phyloP scores from a whole-genome alignment of 129 eudicot species.

The Calendula officinalis region DNA sequence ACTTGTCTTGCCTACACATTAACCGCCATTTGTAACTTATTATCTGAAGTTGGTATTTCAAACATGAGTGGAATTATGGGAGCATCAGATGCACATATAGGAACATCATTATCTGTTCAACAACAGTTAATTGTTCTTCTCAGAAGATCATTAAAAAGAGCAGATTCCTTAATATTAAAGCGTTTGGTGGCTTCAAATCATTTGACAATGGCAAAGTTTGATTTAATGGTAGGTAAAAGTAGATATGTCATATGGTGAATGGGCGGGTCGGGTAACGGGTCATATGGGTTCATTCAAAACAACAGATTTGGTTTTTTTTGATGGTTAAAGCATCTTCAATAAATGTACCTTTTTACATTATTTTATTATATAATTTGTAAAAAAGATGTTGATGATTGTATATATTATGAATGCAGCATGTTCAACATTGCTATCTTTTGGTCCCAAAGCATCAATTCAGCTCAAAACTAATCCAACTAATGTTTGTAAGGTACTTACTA shows the following conservation, averaged over 20 bases:
- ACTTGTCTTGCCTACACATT: constrained; percentile 95
- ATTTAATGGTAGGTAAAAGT: constrained; percentile 49
- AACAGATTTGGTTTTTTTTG: too few relatives aligned
- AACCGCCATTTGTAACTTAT: constrained; percentile 83
- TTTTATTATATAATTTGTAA: neutral
- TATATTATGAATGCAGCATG: constrained; percentile 65
- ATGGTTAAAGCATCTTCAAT: too few relatives aligned
- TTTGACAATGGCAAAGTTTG: constrained; percentile 84
- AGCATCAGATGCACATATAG: constrained; percentile 72
- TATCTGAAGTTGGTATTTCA: constrained; percentile 84
- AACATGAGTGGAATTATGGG: constrained; percentile 75
- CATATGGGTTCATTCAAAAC: too few relatives aligned
- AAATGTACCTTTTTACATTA: too few relatives aligned
- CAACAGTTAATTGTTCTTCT: constrained; percentile 82
- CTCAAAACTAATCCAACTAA: constrained; percentile 73
- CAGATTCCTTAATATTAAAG: constrained; percentile 70
- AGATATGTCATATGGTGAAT: neutral
- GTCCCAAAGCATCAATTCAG: constrained; percentile 87
- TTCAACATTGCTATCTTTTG: constrained; percentile 86
- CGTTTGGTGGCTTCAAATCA: constrained; percentile 87
- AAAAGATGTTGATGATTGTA: constrained; percentile 10
- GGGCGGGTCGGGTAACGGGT: neutral
- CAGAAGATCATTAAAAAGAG: constrained; percentile 79
- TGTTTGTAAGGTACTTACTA: constrained; percentile 67
- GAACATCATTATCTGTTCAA: constrained; percentile 72